Percentiles rank a stretch among this genome's conserved stretches.
Conservation (phyloP, 495 filamentous ascomycete genomes). For the Oidiodendron maius region DNA sequence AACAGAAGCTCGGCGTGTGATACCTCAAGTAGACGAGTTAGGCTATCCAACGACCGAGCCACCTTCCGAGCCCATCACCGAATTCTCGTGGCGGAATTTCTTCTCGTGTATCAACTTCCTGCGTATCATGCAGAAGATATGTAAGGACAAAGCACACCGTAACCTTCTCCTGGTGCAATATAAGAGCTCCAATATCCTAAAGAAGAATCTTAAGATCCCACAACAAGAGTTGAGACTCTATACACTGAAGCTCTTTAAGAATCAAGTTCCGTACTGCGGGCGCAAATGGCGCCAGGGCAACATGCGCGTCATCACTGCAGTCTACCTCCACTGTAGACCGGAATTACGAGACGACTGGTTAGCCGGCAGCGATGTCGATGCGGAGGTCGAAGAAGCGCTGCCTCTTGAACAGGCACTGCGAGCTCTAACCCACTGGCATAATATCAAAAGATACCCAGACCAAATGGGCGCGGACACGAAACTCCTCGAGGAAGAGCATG, state of each 20-base stretch:
- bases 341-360: constrained; percentile 96
- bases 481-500: constrained; percentile 69
- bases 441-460: constrained; percentile 73
- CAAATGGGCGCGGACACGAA: constrained; percentile 67
- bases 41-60: constrained; percentile 61
- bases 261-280: constrained; percentile 94
- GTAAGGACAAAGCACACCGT: constrained; percentile 87
- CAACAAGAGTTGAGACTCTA: constrained; percentile 84
- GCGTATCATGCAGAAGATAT: constrained; percentile 94
- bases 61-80: constrained; percentile 76
- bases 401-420: constrained; percentile 86
- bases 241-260: constrained; percentile 96
- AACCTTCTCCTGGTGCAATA: constrained; percentile 91
- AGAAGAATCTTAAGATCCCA: constrained; percentile 84
- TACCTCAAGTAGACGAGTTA: constrained; percentile 84
- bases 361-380: constrained; percentile 82
- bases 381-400: constrained; percentile 84
- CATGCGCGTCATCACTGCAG: constrained; percentile 96
- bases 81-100: constrained; percentile 90
- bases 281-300: constrained; percentile 97
- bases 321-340: constrained; percentile 87
- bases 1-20: constrained; percentile 26
- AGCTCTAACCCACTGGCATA: constrained; percentile 87
- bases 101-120: constrained; percentile 90
- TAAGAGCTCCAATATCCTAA: constrained; percentile 83